Conservation (phyloP, 2,329 filamentous ascomycete genomes). For the Passalora sequoiae region DNA sequence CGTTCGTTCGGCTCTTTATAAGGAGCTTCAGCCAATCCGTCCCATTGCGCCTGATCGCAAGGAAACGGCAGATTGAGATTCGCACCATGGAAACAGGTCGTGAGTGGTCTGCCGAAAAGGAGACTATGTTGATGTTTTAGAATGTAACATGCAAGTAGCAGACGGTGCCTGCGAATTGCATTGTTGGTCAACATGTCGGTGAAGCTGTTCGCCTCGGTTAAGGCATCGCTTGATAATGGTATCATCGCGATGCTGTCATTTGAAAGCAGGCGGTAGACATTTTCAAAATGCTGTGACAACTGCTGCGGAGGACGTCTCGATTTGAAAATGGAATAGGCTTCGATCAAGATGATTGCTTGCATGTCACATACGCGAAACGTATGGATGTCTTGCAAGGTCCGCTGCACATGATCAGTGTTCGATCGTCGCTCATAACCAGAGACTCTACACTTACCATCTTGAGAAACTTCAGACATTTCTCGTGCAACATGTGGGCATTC, state of each 20-base stretch:
- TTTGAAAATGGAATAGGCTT: constrained; percentile 40
- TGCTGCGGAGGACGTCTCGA: constrained; percentile 36
- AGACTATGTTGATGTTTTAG: constrained; percentile 38
- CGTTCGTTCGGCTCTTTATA: constrained; percentile 5
- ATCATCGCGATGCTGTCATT: constrained; percentile 8
- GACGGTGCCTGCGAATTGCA: constrained; percentile 25
- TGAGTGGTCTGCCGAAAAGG: constrained; percentile 23
- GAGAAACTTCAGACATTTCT: constrained; percentile 39
- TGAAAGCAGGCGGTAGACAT: constrained; percentile 28
- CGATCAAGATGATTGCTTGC: constrained; percentile 42
- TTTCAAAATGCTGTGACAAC: constrained; percentile 37
- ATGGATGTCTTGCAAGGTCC: constrained; percentile 21
- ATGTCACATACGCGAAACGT: constrained; percentile 36
- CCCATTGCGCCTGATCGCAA: constrained; percentile 35
- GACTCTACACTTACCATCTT: constrained; percentile 18
- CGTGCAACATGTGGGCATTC: constrained; percentile 38
- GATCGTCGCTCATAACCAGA: neutral
- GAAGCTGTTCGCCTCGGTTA: neutral
- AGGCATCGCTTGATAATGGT: neutral
- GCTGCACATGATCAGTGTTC: constrained; percentile 12
- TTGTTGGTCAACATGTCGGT: neutral
- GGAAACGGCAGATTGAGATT: constrained; percentile 38
- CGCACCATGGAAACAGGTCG: constrained; percentile 11
- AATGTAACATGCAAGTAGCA: constrained; percentile 41
- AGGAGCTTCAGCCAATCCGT: constrained; percentile 22